Evolutionary conservation across 2,329 filamentous ascomycete genomes (phyloP), one percentile per base, ranked within the genome.

Genomic region (Xylariaceae sp.): DNA sequence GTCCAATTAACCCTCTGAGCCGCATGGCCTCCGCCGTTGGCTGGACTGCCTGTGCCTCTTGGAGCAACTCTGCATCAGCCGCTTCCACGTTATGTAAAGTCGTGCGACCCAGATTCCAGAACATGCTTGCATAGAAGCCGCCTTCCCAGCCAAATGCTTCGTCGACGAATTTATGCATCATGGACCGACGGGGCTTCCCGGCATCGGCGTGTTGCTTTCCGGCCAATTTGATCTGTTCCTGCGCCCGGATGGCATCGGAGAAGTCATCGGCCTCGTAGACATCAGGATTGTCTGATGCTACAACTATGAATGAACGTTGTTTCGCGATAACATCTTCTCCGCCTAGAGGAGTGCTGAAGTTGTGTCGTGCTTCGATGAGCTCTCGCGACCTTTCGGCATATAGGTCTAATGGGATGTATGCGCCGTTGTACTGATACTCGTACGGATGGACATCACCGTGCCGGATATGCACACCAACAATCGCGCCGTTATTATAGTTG

Each of bases 61-160:
- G 53, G 1, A 59, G 57, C n/a, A 60, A 56, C n/a, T 65, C 61
- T 14, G 65, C 61, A 14, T 64, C 68, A 18, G 58, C 65, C 4
- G 63, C 62, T 31, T 68, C 66, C 15, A 58, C 68, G 12, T 68
- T 72, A 61, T 67, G 74, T 49, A 55, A 47, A 6, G 68, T 68
- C 41, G 69, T 64, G n/a, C 70, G 65, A 4, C 87, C 90, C 1
- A 95, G 74, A 44, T 83, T 86, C 82, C 87, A 91, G 68, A 95
- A 95, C 69, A 94, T 85, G 60, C 82, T 80, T 12, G 80, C 78
- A 68, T 87, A 95, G 73, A 95, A 95, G 1, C 90, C 90, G 15
- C 90, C 89, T 66, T 95, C 89, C 89, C 89, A 95, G 30, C 89
- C 90, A 38, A 89, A 83, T 1, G 84, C 80, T 63, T 90, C 85